These are phyloP conservation scores for Chalaropsis thielavioides DNA, from an alignment of 2,329 filamentous ascomycete species.

Conservation along the genomic window DNA sequence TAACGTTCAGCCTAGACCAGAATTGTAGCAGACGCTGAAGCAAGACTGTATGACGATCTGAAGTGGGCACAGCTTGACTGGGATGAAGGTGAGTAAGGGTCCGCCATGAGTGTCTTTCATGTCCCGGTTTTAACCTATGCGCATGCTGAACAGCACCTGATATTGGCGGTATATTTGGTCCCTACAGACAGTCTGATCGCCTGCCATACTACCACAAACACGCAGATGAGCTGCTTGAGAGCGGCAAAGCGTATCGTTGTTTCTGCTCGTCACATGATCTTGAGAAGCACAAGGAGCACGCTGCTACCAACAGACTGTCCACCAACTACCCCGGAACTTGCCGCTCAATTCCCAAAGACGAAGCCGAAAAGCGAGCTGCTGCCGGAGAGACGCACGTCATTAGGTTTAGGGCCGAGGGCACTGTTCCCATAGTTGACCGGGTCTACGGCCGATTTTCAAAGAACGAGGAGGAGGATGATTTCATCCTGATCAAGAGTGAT, in stretches of 20 bases:
- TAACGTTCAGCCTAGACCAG: constrained; percentile 45
- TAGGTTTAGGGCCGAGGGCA: constrained; percentile 48
- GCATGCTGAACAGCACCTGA: constrained; percentile 46
- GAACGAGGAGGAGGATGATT: constrained; percentile 53
- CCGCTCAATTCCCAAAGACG: constrained; percentile 45
- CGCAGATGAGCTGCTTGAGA: constrained; percentile 51
- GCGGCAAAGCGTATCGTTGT: constrained; percentile 74
- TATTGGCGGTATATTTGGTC: constrained; percentile 65
- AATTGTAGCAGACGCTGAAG: constrained; percentile 65
- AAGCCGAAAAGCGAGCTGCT: constrained; percentile 56
- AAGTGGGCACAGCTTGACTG: constrained; percentile 79
- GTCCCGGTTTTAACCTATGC: not conserved
- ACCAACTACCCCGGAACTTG: constrained; percentile 52
- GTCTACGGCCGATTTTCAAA: constrained; percentile 59
- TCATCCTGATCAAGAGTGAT: constrained; percentile 80
- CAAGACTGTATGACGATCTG: constrained; percentile 62
- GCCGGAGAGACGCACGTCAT: constrained; percentile 61
- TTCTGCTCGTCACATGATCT: constrained; percentile 71
- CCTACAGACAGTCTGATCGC: constrained; percentile 63
- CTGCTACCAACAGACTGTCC: constrained; percentile 36
- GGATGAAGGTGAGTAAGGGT: constrained; percentile 58
- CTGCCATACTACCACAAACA: constrained; percentile 58
- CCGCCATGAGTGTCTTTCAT: not conserved
- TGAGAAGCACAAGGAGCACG: constrained; percentile 48
- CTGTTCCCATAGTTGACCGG: constrained; percentile 39